A percentile compares a stretch with the other conserved stretches of the same genome.
These are phyloP conservation scores for Neonectria coccinea DNA, from an alignment of 2,329 filamentous ascomycete species.

Conservation along the genomic window DNA sequence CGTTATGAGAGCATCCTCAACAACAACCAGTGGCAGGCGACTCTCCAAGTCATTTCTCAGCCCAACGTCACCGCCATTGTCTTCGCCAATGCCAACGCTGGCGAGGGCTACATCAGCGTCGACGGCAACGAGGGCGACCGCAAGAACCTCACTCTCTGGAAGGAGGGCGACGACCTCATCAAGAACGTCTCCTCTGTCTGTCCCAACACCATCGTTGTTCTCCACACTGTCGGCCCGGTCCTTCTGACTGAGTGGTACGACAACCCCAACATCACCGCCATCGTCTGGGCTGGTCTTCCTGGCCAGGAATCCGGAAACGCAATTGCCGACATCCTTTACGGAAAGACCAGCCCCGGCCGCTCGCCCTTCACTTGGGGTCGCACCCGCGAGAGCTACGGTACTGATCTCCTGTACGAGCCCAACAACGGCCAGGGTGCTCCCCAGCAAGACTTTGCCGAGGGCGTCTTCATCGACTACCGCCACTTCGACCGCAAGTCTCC, in stretches of 20 bases:
- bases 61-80: slow-evolving; percentile 80
- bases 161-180: slow-evolving; percentile 82
- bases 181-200: slow-evolving; percentile 81
- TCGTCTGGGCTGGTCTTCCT: slow-evolving; percentile 84
- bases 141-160: slow-evolving; percentile 92
- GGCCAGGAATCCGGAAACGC: slow-evolving; percentile 87
- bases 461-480: slow-evolving; percentile 78
- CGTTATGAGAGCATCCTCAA: slow-evolving; percentile 75
- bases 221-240: slow-evolving; percentile 87
- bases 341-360: slow-evolving; percentile 81
- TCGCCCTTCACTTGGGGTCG: slow-evolving; percentile 84
- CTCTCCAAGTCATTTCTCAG: slow-evolving; percentile 69
- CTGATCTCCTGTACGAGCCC: slow-evolving; percentile 73
- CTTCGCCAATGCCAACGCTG: slow-evolving; percentile 88
- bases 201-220: slow-evolving; percentile 91
- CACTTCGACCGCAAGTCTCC: slow-evolving; percentile 73
- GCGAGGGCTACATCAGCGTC: slow-evolving; percentile 87
- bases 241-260: slow-evolving; percentile 80
- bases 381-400: slow-evolving; percentile 74
- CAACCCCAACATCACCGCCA: slow-evolving; percentile 83
- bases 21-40: slow-evolving; percentile 72
- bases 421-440: slow-evolving; percentile 76
- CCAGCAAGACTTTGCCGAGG: slow-evolving; percentile 80
- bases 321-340: slow-evolving; percentile 86
- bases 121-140: slow-evolving; percentile 90